phyloP scores from a whole-genome alignment of 2,329 filamentous ascomycete species.

The Rugonectria rugulosa region DNA sequence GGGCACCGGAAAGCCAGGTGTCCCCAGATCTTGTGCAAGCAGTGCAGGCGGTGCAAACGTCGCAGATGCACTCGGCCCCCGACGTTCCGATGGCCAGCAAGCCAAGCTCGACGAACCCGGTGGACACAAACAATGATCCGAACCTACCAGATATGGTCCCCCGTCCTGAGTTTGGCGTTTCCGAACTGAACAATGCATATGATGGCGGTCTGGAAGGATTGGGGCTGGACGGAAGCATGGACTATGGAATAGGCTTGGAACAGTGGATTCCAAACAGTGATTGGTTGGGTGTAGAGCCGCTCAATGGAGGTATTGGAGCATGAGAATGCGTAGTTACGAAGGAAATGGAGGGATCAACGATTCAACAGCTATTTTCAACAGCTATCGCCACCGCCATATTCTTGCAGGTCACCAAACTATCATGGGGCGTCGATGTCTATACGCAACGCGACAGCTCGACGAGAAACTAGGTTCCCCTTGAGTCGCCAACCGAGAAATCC shows the following conservation, averaged over 20 bases:
- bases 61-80: neutral
- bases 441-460: no score
- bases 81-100: constrained; percentile 28
- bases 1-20: constrained; percentile 41
- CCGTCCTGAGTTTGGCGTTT: constrained; percentile 42
- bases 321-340: constrained; percentile 17
- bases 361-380: neutral
- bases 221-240: constrained; percentile 54
- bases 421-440: no score
- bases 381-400: neutral
- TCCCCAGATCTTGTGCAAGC: constrained; percentile 34
- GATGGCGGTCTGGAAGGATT: constrained; percentile 57
- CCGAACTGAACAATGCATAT: constrained; percentile 59
- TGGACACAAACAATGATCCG: constrained; percentile 10
- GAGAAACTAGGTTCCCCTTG: no score
- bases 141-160: constrained; percentile 30
- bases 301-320: constrained; percentile 42
- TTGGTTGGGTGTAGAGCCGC: constrained; percentile 44
- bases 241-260: constrained; percentile 52
- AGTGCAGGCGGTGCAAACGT: constrained; percentile 9
- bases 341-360: neutral
- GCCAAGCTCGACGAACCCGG: constrained; percentile 12
- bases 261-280: constrained; percentile 46
- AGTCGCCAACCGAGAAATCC: no score
- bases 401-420: no score